Evolutionary conservation across 1,284 basidiomycete genomes (phyloP), one percentile per base, ranked within the genome.

Genomic region (Puccinia polysora): DNA sequence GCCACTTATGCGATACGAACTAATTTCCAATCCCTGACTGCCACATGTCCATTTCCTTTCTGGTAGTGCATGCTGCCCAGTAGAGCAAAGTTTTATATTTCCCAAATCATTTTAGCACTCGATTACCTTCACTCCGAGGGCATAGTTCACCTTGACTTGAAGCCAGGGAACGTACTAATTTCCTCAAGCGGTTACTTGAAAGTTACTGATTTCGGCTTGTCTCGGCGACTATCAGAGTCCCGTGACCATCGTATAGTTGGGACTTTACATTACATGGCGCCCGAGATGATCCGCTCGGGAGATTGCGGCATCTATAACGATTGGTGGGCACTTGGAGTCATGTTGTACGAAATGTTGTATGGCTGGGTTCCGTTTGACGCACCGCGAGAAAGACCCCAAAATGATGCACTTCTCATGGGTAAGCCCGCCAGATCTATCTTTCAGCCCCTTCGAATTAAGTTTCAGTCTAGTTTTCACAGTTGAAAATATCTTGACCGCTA

Each of bases 121-220:
- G 86, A 88, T 76, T 99, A 97, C 78, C 84, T 99, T 8, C 96
- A 99, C 78, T 88, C 89, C 75, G 86, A 89, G 8, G 91, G 90
- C 76, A 97, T 99, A 79, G 93, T 98, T 73, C 95, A 98, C 80
- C 89, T 94, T 25, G 95, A 98, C 78, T 97, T 98, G 82, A 98
- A 97, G 78, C 94, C 94, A 34, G 95, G 91, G 45, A 97, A 98
- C 80, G 95, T 98, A 73, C 86, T 98, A 67, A n/a, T 68, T 18
- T 30, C 38, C 1, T 25, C 15, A 2, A 14, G 30, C 14, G 38
- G 38, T 0, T 36, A 58, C 14, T 12, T 58, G 2, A 68, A 68
- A 36, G 20, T 68, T 12, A 18, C 65, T 1, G 65, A 68, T 36
- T 68, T 68, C 28, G 65, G 65, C 1, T 30, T 68, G 2, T 38